phyloP scores from a whole-genome alignment of 2,329 filamentous ascomycete species.

The Geosmithia morbida region DNA sequence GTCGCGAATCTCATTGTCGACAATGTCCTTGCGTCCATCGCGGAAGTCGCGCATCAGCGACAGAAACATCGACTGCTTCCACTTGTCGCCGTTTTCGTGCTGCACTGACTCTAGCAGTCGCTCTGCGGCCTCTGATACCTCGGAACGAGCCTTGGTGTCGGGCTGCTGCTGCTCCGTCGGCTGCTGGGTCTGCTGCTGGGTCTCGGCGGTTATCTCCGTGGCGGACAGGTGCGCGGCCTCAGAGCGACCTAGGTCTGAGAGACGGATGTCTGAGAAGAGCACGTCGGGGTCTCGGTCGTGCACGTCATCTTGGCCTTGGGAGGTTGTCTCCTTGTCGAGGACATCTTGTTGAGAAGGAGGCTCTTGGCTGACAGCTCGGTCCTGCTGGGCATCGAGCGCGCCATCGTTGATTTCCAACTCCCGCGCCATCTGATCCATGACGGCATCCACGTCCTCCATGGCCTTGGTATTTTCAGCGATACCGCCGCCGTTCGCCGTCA shows the following conservation, averaged over 20 bases:
- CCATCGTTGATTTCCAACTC: slow-evolving; percentile 23
- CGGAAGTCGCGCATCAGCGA: slow-evolving; percentile 29
- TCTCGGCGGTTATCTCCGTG: not conserved
- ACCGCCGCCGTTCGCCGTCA: slow-evolving; percentile 17
- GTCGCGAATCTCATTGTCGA: slow-evolving; percentile 23
- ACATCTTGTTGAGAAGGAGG: not conserved
- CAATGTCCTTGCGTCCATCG: slow-evolving; percentile 27
- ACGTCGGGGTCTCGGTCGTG: not conserved
- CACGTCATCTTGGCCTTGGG: not conserved
- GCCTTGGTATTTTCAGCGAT: slow-evolving; percentile 8
- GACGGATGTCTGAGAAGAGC: not conserved
- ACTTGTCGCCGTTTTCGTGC: slow-evolving; percentile 29
- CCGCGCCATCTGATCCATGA: slow-evolving; percentile 26
- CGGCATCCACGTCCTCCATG: slow-evolving; percentile 24
- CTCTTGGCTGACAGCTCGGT: not conserved
- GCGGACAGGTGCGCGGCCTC: slow-evolving; percentile 18
- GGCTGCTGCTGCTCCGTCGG: slow-evolving; percentile 1
- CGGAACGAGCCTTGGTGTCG: slow-evolving; percentile 14
- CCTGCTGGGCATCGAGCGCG: slow-evolving; percentile 5
- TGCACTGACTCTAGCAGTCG: slow-evolving; percentile 26
- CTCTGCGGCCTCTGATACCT: slow-evolving; percentile 26
- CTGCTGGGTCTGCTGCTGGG: not conserved
- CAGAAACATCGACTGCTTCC: slow-evolving; percentile 29
- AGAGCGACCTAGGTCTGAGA: slow-evolving; percentile 14
- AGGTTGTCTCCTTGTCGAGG: not conserved